Percentiles rank a stretch among this genome's conserved stretches.
Conservation (phyloP, 805 yeast species). For the Yarrowia deformans region DNA sequence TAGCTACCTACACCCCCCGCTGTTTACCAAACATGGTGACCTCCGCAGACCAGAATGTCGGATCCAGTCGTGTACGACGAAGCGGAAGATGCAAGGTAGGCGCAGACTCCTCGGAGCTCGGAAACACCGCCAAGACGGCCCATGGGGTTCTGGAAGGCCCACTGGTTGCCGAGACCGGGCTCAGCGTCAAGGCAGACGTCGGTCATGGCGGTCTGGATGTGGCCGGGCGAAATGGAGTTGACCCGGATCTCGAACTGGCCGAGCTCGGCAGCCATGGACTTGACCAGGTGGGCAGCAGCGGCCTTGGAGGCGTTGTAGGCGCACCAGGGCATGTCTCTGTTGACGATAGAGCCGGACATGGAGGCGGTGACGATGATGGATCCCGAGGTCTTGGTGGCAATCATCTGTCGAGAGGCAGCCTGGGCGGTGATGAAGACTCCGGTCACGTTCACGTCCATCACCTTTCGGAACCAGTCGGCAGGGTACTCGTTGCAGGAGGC, state of each 20-base stretch:
- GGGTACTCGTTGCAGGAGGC: constrained; percentile 63
- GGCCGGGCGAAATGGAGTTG: constrained; percentile 81
- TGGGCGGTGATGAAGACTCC: constrained; percentile 77
- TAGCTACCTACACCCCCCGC: background rate
- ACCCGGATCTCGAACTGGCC: constrained; percentile 78
- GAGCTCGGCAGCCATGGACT: constrained; percentile 83
- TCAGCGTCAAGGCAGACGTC: constrained; percentile 67
- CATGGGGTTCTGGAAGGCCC: constrained; percentile 78
- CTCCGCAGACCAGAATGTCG: constrained; percentile 84
- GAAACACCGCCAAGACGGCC: constrained; percentile 85
- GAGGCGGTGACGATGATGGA: constrained; percentile 85
- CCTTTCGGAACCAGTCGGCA: constrained; percentile 64
- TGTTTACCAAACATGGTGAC: constrained; percentile 79
- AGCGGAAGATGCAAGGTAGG: constrained; percentile 78
- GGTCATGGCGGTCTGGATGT: constrained; percentile 80
- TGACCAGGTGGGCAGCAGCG: constrained; percentile 80
- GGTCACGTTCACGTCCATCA: constrained; percentile 72
- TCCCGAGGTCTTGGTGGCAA: constrained; percentile 60
- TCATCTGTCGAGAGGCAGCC: constrained; percentile 67
- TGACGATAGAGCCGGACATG: constrained; percentile 86
- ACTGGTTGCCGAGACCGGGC: constrained; percentile 64
- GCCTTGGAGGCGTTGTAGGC: constrained; percentile 88
- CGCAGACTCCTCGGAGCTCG: constrained; percentile 78
- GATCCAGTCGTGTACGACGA: constrained; percentile 84
- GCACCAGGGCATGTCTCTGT: constrained; percentile 82